Percentiles rank a stretch among this genome's conserved stretches.
Evolutionary conservation across 257 asterid genomes (phyloP).

Genomic region (Solanum acaule): DNA sequence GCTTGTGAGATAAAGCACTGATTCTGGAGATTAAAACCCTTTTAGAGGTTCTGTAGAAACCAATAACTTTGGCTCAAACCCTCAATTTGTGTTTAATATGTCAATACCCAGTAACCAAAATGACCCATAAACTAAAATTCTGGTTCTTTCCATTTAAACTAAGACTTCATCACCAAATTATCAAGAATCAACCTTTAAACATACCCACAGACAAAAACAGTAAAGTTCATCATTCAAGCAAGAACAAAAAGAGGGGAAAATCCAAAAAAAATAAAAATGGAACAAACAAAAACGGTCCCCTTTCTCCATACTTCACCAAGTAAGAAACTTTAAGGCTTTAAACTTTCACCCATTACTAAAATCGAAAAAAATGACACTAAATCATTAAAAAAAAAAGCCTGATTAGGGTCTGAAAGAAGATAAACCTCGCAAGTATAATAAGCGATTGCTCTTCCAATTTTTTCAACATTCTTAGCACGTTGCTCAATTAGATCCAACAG

Average conservation of each 20-base stretch:
- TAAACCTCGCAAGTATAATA: slow-evolving; percentile 2
- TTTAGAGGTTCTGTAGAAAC: background rate
- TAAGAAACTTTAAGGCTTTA: background rate
- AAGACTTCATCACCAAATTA: background rate
- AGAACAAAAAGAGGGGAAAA: background rate
- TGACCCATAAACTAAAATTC: background rate
- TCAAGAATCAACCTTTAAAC: background rate
- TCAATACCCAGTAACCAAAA: background rate
- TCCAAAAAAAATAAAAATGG: background rate
- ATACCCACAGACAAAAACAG: background rate
- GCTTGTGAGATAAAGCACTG: background rate
- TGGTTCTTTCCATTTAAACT: background rate
- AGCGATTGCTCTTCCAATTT: background rate
- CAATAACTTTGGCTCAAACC: background rate
- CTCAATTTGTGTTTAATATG: background rate
- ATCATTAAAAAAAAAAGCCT: background rate
- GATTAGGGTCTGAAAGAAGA: background rate
- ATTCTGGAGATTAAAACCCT: background rate
- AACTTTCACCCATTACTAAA: background rate
- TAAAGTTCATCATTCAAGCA: background rate
- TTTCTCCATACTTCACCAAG: background rate
- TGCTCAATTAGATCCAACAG: slow-evolving; percentile 2
- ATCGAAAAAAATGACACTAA: background rate
- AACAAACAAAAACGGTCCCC: background rate
- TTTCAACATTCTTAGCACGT: slow-evolving; percentile 4